Base-by-base conservation (phyloP, 2,329 filamentous ascomycete species). In the Juglanconis juglandina region DNA sequence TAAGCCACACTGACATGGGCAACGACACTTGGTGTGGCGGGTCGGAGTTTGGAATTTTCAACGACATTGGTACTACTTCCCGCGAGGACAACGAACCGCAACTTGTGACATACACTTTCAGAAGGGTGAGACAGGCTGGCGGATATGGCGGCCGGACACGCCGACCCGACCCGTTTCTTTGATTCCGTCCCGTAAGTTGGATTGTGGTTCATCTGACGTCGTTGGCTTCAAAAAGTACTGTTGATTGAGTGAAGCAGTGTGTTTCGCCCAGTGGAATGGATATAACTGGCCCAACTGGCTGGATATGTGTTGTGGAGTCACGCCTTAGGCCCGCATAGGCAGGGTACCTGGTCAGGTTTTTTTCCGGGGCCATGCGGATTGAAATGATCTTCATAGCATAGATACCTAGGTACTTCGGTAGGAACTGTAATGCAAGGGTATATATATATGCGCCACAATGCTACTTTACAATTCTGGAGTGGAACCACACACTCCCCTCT, bases 401-500 rank as follows among this genome's bases (percentile, higher is more conserved):
- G 24, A 24, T 24, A 24, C 24, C 24, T 24, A 24, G 24, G 24
- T 24, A 24, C 24, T 24, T 24, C 24, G 24, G 24, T 24, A 24
- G 24, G 24, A 24, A 24, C 24, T 24, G 24, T 24, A 30, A n/a
- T 17, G 17, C 24, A 33, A 33, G 30, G 14, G 17, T n/a, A 57
- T 9, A 8, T 8, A 34, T 7, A 8, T 8, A 34, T 7, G 8
- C 55, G 46, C 46, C 37, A 41, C 37, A 50, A 8, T 47, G 34
- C 53, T 41, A 47, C 53, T 33, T 50, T 41, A 64, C 51, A 64
- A 34, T 30, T 64, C 62, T 4, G 34, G 14, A 14, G 53, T 39
- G 44, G 61, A 35, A 14, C 63, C 65, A 59, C 72, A 74, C 11
- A 62, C 55, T 11, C 75, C 75, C 56, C 73, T 63, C 66, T 76